Percentiles rank a stretch among this genome's conserved stretches.
phyloP scores from a whole-genome alignment of 176 grass and related monocot genomes.

The Carex scoparia region DNA sequence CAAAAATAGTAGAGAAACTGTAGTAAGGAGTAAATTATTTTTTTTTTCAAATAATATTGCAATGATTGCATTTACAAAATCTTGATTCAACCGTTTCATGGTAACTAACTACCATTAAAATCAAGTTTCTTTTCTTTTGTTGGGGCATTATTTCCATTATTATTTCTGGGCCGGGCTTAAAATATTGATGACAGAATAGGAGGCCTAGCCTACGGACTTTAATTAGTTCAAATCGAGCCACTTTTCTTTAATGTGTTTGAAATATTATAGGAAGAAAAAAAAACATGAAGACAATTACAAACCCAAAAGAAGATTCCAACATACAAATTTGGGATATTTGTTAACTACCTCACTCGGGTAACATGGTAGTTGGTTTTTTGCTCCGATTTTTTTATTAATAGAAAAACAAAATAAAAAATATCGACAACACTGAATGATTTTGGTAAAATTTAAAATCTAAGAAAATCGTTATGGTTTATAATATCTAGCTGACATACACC shows the following conservation, averaged over 20 bases:
- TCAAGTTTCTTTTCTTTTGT: background rate
- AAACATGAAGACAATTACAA: background rate
- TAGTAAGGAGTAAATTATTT: too few species aligned
- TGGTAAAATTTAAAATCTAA: too few species aligned
- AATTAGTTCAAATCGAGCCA: background rate
- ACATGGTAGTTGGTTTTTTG: background rate
- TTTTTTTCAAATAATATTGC: too few species aligned
- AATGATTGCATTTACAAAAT: too few species aligned
- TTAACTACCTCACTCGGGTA: background rate
- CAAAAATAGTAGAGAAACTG: too few species aligned
- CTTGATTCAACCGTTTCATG: too few species aligned
- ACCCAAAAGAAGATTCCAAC: background rate
- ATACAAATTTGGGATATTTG: background rate
- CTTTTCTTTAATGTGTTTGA: background rate
- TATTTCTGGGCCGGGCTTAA: background rate
- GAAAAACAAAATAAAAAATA: too few species aligned
- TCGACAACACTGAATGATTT: too few species aligned
- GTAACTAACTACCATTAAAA: too few species aligned
- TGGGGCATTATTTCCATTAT: background rate
- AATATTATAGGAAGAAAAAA: background rate
- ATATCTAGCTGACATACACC: too few species aligned
- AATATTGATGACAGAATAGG: background rate
- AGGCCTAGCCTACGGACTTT: background rate
- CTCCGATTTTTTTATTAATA: background rate
- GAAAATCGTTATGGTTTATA: too few species aligned